Evolutionary conservation across 306 rosid genomes (phyloP).

Genomic region (Nissolia schottii): DNA sequence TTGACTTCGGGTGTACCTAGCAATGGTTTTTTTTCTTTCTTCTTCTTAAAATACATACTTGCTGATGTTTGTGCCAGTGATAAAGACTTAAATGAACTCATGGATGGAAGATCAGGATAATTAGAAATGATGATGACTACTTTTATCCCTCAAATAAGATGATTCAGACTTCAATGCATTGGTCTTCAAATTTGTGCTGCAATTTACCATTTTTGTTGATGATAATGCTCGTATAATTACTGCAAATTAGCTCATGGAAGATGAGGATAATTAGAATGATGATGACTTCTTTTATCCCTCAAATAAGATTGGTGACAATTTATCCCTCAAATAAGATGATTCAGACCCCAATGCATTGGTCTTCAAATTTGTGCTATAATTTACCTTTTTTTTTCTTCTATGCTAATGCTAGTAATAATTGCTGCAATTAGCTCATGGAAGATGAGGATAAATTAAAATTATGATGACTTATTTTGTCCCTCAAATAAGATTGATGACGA

Average conservation of each 20-base stretch:
- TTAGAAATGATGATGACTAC: background rate
- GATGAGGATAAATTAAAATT: background rate
- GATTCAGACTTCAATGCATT: background rate
- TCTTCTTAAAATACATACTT: background rate
- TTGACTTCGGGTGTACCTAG: background rate
- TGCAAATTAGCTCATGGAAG: background rate
- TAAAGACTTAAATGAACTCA: background rate
- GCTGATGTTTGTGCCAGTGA: background rate
- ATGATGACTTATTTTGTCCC: background rate
- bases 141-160: background rate
- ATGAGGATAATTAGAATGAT: background rate
- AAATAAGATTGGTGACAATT: background rate
- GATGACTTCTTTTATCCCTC: background rate
- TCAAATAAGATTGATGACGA: background rate
- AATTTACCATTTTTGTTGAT: background rate
- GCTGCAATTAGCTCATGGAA: background rate
- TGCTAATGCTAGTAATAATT: background rate
- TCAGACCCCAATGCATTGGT: background rate
- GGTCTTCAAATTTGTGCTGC: background rate
- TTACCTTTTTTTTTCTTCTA: slow-evolving; percentile 1
- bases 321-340: background rate
- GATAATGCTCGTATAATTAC: background rate
- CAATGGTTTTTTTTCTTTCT: background rate
- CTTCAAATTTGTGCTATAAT: background rate
- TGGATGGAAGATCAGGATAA: background rate